A percentile compares a stretch with the other conserved stretches of the same genome.
These are phyloP conservation scores for Coprinellus micaceus DNA, from an alignment of 768 basidiomycete genomes.

Conservation along the genomic window DNA sequence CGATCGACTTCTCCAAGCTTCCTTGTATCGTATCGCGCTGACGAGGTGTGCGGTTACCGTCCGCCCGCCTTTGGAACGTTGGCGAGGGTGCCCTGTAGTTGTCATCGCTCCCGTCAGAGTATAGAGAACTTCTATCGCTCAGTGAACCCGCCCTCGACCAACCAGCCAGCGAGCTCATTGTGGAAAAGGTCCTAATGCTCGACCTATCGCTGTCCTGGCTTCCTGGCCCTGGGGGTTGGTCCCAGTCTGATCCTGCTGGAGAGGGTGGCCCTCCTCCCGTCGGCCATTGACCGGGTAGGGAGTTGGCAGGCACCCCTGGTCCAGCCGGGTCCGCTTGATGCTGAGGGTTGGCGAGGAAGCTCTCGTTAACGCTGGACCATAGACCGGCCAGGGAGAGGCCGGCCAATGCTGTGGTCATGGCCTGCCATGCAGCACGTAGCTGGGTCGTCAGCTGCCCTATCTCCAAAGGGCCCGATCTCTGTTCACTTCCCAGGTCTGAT, in stretches of 20 bases:
- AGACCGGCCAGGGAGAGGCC: not conserved
- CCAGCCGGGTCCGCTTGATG: no score
- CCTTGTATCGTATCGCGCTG: not conserved
- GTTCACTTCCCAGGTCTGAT: not conserved
- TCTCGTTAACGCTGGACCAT: not conserved
- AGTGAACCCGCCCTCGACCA: slow-evolving; percentile 23
- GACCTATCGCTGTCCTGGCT: slow-evolving; percentile 12
- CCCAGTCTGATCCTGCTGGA: slow-evolving; percentile 11
- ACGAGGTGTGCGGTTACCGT: not conserved
- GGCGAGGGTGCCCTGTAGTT: not conserved
- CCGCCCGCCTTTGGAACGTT: slow-evolving; percentile 5
- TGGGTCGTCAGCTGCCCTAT: not conserved
- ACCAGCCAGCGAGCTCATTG: slow-evolving; percentile 46
- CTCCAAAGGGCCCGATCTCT: not conserved
- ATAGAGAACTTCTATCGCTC: slow-evolving; percentile 31
- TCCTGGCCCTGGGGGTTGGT: not conserved
- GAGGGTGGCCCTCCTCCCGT: not conserved
- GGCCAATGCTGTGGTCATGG: not conserved
- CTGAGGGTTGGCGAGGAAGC: not conserved
- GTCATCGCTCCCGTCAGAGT: slow-evolving; percentile 12
- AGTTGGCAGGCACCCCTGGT: not conserved
- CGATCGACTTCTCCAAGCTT: slow-evolving; percentile 4
- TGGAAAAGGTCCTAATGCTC: slow-evolving; percentile 34
- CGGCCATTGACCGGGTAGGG: not conserved
- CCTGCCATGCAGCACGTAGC: not conserved